Conservation (phyloP, 2,329 filamentous ascomycete species). For the Cordyceps farinosa region DNA sequence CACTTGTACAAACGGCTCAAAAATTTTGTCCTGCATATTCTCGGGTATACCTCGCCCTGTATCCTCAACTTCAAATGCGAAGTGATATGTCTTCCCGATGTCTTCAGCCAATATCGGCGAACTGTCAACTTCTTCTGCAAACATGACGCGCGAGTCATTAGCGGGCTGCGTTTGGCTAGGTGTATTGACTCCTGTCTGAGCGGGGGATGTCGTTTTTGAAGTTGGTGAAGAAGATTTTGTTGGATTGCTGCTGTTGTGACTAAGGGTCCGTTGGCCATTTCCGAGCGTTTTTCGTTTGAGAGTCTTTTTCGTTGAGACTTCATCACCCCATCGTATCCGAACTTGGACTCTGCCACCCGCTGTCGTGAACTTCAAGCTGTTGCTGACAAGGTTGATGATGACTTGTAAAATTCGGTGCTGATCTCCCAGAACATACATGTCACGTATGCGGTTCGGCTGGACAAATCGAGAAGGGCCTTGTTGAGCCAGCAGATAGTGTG, state of each 20-base stretch:
- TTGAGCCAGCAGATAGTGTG: background rate
- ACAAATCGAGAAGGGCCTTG: background rate
- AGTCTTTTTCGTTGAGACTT: conserved; percentile 31
- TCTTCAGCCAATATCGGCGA: conserved; percentile 27
- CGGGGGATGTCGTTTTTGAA: background rate
- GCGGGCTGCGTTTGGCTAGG: background rate
- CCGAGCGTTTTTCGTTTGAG: background rate
- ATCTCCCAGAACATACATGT: conserved; percentile 90
- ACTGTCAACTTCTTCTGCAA: background rate
- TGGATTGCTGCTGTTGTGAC: background rate
- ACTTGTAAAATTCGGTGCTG: conserved; percentile 87
- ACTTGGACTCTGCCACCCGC: conserved; percentile 70
- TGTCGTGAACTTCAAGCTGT: conserved; percentile 88
- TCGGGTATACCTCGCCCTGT: conserved; percentile 82
- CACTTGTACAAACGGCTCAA: conserved; percentile 94
- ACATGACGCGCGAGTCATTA: background rate
- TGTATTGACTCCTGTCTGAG: background rate
- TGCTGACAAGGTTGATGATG: conserved; percentile 90
- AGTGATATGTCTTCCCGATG: conserved; percentile 63
- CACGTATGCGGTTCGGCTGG: conserved; percentile 63
- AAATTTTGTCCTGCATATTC: conserved; percentile 75
- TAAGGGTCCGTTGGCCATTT: background rate
- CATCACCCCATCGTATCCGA: conserved; percentile 69
- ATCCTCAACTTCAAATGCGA: conserved; percentile 87
- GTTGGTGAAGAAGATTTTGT: background rate